phyloP scores from a whole-genome alignment of 2,329 filamentous ascomycete species.

The Pseudogymnoascus sp. region DNA sequence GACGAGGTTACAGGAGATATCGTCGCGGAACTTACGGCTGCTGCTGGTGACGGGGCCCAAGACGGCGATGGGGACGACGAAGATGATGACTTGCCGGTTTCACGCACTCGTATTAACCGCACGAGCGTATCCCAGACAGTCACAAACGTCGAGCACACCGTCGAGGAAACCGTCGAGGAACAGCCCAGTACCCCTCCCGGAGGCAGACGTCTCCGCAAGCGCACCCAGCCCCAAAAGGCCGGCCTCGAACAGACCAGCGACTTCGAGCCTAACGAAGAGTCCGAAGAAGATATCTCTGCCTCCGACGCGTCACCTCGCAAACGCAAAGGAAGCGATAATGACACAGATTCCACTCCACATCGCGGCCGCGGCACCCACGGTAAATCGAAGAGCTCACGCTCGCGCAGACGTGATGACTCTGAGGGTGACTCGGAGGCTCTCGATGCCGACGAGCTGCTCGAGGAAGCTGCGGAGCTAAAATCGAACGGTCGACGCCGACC shows the following conservation, averaged over 20 bases:
- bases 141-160: slow-evolving; percentile 26
- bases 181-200: slow-evolving; percentile 32
- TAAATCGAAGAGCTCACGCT: slow-evolving; percentile 38
- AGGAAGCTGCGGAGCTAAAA: slow-evolving; percentile 56
- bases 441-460: slow-evolving; percentile 55
- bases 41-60: slow-evolving; percentile 10
- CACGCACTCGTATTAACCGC: slow-evolving; percentile 37
- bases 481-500: slow-evolving; percentile 37
- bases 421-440: slow-evolving; percentile 48
- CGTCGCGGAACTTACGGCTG: slow-evolving; percentile 10
- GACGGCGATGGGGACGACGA: slow-evolving; percentile 25
- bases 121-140: slow-evolving; percentile 20
- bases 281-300: slow-evolving; percentile 41
- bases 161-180: slow-evolving; percentile 37
- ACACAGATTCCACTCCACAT: slow-evolving; percentile 40
- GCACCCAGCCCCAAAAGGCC: slow-evolving; percentile 15
- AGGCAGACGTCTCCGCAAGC: slow-evolving; percentile 1
- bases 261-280: slow-evolving; percentile 30
- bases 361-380: slow-evolving; percentile 37
- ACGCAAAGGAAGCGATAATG: slow-evolving; percentile 33
- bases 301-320: slow-evolving; percentile 27
- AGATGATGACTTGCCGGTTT: slow-evolving; percentile 26
- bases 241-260: slow-evolving; percentile 26
- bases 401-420: slow-evolving; percentile 42
- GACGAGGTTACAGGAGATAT: slow-evolving; percentile 10